Percentiles rank a stretch among this genome's conserved stretches.
These are phyloP conservation scores for Lolium rigidum DNA, from an alignment of 176 grass and related monocot genomes.

Conservation along the genomic window DNA sequence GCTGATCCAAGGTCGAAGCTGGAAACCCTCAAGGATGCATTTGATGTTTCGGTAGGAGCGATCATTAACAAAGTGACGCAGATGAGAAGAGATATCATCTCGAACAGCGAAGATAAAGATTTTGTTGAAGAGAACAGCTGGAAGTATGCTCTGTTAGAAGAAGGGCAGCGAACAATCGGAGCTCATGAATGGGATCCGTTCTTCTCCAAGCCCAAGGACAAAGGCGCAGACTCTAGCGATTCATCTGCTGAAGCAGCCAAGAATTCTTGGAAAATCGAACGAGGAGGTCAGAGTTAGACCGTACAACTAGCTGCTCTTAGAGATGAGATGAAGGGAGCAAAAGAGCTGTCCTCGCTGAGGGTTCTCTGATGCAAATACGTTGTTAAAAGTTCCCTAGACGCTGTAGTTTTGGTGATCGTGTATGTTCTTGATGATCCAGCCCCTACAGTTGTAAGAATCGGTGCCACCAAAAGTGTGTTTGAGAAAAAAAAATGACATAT, in stretches of 20 bases:
- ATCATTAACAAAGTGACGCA: constrained; percentile 83
- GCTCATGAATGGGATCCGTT: constrained; percentile 95
- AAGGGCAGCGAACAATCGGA: constrained; percentile 64
- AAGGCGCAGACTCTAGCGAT: constrained; percentile 54
- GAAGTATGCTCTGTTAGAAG: constrained; percentile 89
- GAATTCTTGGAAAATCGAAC: constrained; percentile 89
- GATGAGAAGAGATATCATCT: constrained; percentile 79
- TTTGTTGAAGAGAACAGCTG: constrained; percentile 94
- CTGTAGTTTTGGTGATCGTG: constrained; percentile 41
- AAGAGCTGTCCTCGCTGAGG: constrained; percentile 18
- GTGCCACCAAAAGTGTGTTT: constrained; percentile 33
- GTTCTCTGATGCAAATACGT: constrained; percentile 33
- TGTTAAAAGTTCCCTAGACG: constrained; percentile 24
- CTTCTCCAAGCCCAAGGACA: constrained; percentile 94
- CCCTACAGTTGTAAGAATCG: constrained; percentile 40
- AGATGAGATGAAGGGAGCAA: constrained; percentile 7
- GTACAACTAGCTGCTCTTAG: constrained; percentile 11
- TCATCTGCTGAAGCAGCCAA: constrained; percentile 74
- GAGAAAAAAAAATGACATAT: constrained; percentile 30
- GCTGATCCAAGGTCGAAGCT: constrained; percentile 90
- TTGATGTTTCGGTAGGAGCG: constrained; percentile 84
- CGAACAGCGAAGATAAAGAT: constrained; percentile 69
- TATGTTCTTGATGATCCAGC: constrained; percentile 49
- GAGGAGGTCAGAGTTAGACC: constrained; percentile 57
- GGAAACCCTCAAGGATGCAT: constrained; percentile 88